A percentile compares a stretch with the other conserved stretches of the same genome.
Conservation (phyloP, 345 rosid genomes). For the Lenwebbia sp. region DNA sequence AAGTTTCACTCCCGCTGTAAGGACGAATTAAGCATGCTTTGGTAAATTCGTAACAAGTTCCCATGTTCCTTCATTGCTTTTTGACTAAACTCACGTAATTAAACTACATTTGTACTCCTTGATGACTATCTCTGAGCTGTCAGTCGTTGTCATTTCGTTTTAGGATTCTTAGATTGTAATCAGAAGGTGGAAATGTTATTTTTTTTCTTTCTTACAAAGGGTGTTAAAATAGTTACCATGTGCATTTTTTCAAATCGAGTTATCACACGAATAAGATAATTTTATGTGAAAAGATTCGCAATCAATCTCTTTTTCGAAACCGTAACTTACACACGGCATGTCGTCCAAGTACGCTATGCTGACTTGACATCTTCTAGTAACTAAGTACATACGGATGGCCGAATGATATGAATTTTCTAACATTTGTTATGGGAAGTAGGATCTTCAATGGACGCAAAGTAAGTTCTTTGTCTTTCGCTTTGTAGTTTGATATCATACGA, state of each 20-base stretch:
- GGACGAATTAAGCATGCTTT: background rate
- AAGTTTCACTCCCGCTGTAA: constrained; percentile 51
- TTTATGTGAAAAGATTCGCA: background rate
- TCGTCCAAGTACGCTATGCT: background rate
- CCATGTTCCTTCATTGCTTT: constrained; percentile 78
- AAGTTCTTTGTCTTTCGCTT: background rate
- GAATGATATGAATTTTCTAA: background rate
- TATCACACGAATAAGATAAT: background rate
- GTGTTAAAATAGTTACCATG: background rate
- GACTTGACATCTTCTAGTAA: background rate
- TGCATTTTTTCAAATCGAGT: background rate
- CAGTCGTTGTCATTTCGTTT: too few relatives aligned
- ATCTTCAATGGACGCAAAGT: background rate
- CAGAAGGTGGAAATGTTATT: too few relatives aligned
- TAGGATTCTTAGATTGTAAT: too few relatives aligned
- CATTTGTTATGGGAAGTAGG: background rate
- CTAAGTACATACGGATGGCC: background rate
- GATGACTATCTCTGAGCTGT: too few relatives aligned
- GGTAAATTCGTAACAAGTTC: too few relatives aligned
- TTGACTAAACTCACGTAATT: constrained; percentile 61
- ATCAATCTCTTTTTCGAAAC: background rate
- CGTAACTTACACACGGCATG: background rate
- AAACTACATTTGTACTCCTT: too few relatives aligned
- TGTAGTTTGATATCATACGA: background rate
- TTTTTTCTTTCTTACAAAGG: background rate